Evolutionary conservation across 1,284 basidiomycete genomes (phyloP).

Genomic region (Sanguinoderma infundibulare): DNA sequence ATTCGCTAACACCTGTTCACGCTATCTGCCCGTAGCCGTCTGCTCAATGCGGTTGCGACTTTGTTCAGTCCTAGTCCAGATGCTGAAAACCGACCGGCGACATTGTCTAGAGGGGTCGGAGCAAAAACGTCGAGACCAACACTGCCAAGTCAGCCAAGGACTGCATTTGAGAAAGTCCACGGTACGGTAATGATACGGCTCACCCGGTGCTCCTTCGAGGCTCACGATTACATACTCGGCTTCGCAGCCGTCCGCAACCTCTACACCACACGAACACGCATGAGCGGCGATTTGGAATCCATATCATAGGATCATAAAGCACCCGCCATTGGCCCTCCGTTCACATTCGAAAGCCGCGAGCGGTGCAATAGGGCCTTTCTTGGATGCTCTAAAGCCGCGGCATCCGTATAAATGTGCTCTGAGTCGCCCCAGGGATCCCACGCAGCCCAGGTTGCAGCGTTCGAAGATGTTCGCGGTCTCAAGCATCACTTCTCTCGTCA

Average conservation of each 20-base stretch:
- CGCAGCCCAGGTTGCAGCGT: background rate
- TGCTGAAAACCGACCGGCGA: too few species aligned
- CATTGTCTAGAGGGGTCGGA: background rate
- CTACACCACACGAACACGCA: too few species aligned
- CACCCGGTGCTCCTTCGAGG: background rate
- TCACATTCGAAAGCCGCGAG: background rate
- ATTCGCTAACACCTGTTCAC: slow-evolving; percentile 21
- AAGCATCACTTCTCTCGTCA: slow-evolving; percentile 3
- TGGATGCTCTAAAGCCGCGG: background rate
- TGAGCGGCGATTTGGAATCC: too few species aligned
- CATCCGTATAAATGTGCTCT: slow-evolving; percentile 14
- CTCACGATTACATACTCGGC: background rate
- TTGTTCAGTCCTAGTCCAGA: slow-evolving; percentile 14
- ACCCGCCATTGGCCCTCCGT: slow-evolving; percentile 10
- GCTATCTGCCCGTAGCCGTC: too few species aligned
- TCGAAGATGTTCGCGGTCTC: slow-evolving; percentile 17
- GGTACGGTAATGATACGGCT: too few species aligned
- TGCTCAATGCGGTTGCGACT: slow-evolving; percentile 12
- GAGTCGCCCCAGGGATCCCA: background rate
- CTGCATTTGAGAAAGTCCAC: slow-evolving; percentile 20
- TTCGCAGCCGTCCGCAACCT: background rate
- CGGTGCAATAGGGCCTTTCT: slow-evolving; percentile 13
- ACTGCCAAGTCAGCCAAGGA: slow-evolving; percentile 17
- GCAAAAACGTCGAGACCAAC: background rate
- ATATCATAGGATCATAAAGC: too few species aligned